Evolutionary conservation across 805 yeast genomes (phyloP), one percentile per base, ranked within the genome.

Genomic region (Starmera quercuum): DNA sequence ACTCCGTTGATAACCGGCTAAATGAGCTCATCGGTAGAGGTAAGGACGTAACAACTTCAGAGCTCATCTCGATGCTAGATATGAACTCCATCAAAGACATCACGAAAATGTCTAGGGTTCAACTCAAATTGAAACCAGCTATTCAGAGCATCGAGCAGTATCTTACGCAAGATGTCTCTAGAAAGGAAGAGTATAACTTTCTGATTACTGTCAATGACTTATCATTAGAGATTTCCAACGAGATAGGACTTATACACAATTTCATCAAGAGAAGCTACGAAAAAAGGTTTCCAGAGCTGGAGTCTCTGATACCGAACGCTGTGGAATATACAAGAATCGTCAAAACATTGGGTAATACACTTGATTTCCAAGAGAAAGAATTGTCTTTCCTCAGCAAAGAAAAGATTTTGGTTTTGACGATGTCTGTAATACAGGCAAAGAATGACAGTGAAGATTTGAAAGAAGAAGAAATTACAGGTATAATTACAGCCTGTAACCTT

Each of bases 251-350:
- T 3, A 47, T 81, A 8, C 73, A 73, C 38, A 53, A 64, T 6
- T 71, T 70, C 33, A 56, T 81, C 24, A 71, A 65, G 31, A 49
- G 66, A 1, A 64, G 66, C 18, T 87, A 85, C 47, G 57, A 64
- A 8, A 64, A 69, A 4, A 70, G 78, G 13, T 86, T 85, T 56
- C 78, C 83, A 0, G 95, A 87, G 46, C 59, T 87, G 32, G 81
- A 70, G 17, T 59, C 77, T 0, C 58, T 87, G 25, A 66, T 84
- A 1, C 61, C 75, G 9, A 72, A 73, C 38, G 78, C 90, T 0
- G 51, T 71, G 0, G 78, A 78, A 36, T 87, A 75, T 54, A 73
- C 81, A 7, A 59, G 59, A 19, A 59, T 76, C 1, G 67, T 82
- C 3, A 41, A 55, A 23, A 43, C 70, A 1, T 55, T 85, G 3